Evolutionary conservation across 2,329 filamentous ascomycete genomes (phyloP), one percentile per base, ranked within the genome.

Genomic region (Fusarium sp.): DNA sequence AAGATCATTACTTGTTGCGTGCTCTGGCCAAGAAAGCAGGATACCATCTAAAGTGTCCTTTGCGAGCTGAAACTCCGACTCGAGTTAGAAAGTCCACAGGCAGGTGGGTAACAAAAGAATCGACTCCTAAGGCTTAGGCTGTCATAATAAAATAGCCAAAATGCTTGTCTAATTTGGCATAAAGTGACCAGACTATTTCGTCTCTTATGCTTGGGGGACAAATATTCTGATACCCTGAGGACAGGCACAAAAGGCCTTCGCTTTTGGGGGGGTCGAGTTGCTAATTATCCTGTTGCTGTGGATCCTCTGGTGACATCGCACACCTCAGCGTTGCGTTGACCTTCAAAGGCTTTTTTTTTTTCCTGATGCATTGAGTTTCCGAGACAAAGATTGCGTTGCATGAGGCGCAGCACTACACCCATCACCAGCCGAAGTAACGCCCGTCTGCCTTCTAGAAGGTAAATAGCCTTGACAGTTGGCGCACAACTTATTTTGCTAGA

Each of bases 371-470:
- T 44, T 59, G 48, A 40, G 48, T 27, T n/a, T 52, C 49, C 32
- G 56, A 47, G 41, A 68, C 54, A 61, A 70, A 74, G 69, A 70
- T 73, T 73, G 65, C 63, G 65, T 74, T 66, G 62, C 70, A 72
- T 67, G 45, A 54, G 68, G 72, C 72, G 65, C 72, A 75, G 72
- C 63, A 52, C 49, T 58, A 55, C 64, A 69, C 52, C 57, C 61
- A 49, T 53, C 42, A 56, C 44, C 41, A 59, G 41, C 57, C 67
- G 40, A 66, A 40, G 25, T 54, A 45, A 54, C 24, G 24, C 47
- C 61, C 41, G 52, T 48, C n/a, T 27, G 42, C 51, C 67, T 75
- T 75, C 73, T 75, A 69, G 73, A 75, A 75, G 65, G 29, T 24
- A 29, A 30, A 30, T 34, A 37, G 32, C 32, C 32, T 40, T 52